Base-by-base conservation (phyloP, 495 filamentous ascomycete species). In the Penicillium soppii region DNA sequence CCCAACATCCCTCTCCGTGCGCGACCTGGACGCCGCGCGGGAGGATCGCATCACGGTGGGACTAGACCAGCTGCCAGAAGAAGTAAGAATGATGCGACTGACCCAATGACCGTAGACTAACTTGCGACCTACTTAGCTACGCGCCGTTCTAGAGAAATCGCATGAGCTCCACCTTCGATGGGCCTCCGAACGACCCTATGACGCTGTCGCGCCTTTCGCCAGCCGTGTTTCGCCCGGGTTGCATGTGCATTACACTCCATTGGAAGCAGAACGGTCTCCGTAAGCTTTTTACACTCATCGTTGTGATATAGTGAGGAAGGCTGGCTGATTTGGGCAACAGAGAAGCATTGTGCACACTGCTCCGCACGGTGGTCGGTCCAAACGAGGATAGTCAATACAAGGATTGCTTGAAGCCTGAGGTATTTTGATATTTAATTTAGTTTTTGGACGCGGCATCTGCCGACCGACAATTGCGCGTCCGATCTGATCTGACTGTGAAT, bases 151-250 rank as follows among this genome's bases (percentile, higher is more conserved):
- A n/a, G 70, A 79, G 19, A 73, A 80, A 55, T 79, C 76, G 35
- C 84, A 87, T 56, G 87, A 90, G 63, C 70, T 96, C 26, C 88
- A 92, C 67, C 75, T 97, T 45, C 79, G 89, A 62, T 97, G 91
- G 88, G 80, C 84, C 13, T 83, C 80, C 19, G 69, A 79, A 5
- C 54, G 52, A 5, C 54, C 77, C 2, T 89, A 86, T 58, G 66
- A 77, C 26, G 63, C 80, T 1, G 57, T 85, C 23, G 69, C 84
- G 38, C 92, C 94, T 21, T 88, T 92, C 61, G 67, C 79, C 23
- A 86, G 91, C 43, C 80, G 86, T 52, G 68, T 91, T 26, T 81
- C 88, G 5, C 84, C 91, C 2, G 94, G 94, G 19, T 73, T 97
- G 8, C 91, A 97, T 77, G 75, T 91, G 20, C 87, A 89, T 61